A percentile compares a stretch with the other conserved stretches of the same genome.
Evolutionary conservation across 768 basidiomycete species (phyloP).

Genomic region (Auriscalpium orientale): DNA sequence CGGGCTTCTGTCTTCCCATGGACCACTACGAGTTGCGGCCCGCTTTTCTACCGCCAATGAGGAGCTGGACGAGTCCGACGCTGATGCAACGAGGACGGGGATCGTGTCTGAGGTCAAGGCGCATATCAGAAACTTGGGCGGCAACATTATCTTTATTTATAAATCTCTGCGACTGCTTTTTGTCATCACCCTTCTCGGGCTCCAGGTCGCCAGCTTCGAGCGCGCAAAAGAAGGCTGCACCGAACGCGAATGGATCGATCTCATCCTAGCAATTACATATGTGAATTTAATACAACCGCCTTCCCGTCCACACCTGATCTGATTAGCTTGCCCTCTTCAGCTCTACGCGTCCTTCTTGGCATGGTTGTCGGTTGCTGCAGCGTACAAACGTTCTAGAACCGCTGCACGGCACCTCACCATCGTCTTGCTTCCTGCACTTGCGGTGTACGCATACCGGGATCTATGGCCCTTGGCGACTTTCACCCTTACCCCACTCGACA

Average conservation of each 20-base stretch:
- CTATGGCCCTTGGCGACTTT: neutral
- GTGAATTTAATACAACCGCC: no score
- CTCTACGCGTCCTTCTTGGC: neutral
- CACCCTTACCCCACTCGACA: neutral
- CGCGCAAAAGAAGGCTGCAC: constrained; percentile 21
- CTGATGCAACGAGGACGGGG: neutral
- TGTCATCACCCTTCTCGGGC: constrained; percentile 37
- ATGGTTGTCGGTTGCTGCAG: neutral
- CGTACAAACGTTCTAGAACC: no score
- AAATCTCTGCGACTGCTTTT: constrained; percentile 39
- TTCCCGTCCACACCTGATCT: no score
- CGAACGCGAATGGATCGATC: constrained; percentile 11
- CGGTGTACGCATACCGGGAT: neutral
- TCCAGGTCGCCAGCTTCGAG: constrained; percentile 39
- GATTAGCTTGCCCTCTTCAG: neutral
- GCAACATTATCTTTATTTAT: constrained; percentile 38
- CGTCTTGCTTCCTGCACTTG: neutral
- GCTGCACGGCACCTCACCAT: neutral
- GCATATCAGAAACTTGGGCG: constrained; percentile 39
- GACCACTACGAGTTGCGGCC: neutral
- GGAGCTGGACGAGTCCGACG: neutral
- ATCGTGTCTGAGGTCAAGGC: constrained; percentile 10
- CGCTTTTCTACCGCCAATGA: neutral
- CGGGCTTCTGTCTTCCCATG: neutral
- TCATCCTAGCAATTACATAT: neutral